Base-by-base conservation (phyloP, 176 grass and related monocot species). In the Melocanna baccifera region DNA sequence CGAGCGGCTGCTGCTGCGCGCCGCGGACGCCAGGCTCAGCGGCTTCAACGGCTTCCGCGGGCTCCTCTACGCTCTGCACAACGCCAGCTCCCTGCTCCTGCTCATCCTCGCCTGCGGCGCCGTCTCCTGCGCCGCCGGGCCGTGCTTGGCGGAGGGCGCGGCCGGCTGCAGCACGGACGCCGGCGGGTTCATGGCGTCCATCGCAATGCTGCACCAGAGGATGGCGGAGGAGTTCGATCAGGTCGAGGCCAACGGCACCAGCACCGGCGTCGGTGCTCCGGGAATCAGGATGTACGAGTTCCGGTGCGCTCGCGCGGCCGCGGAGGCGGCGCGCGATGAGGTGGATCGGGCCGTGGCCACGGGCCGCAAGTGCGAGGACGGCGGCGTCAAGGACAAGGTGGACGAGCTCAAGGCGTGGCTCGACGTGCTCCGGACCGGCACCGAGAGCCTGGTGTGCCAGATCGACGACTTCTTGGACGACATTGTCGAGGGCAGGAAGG, bases 381-480 rank as follows among this genome's bases (percentile, higher is more conserved):
- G 83, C 22, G 81, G 32, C 9, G 85, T 89, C 6, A 93, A 88
- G 85, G 93, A 89, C 62, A 95, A 87, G 78, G 86, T 94, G 22
- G 97, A 94, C 53, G 92, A 84, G 59, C 57, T 99, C 32, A 94
- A 92, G 85, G 84, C 70, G 50, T 99, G 93, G 93, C 72, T 92
- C 51, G 93, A 86, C 58, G 86, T 87, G 93, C 85, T 99, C 50
- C 86, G 97, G 39, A 36, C 90, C 19, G 97, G 93, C 39, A 99
- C 97, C n/a, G 97, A 99, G 75, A 87, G 78, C 62, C 81, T 99
- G 14, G 91, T 89, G 26, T 91, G 91, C 79, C 97, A 99, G 59
- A 77, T 99, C 13, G 97, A 99, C 89, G 93, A 99, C 85, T 96
- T 99, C 88, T 85, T 99, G 42, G 97, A 99, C 88, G 97, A 99